Evolutionary conservation across 2,329 filamentous ascomycete genomes (phyloP), one percentile per base, ranked within the genome.

Genomic region (Penicillium decumbens): DNA sequence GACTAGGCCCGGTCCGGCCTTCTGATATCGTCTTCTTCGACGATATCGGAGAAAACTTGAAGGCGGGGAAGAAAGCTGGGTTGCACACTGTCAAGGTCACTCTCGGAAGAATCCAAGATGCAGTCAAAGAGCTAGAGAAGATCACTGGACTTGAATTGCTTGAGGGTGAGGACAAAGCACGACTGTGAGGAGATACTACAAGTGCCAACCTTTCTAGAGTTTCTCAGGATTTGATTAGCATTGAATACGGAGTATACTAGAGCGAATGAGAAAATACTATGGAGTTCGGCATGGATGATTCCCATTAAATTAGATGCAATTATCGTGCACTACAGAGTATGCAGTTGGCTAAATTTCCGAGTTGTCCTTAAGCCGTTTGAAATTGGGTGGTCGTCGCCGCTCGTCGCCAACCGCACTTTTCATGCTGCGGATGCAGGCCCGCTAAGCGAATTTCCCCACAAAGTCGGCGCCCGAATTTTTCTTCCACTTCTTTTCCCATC

Each of bases 21-120:
- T 73, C 74, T 0, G 89, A 96, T 47, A 76, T 96, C 39, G 72
- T 95, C 4, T 98, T 98, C 66, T 72, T 96, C 43, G 93, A 96
- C 67, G 91, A 96, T 62, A 95, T 98, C 67, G 93, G 93, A 1
- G 84, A 91, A 70, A 98, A 98, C 67, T 70, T 97, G 50, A 93
- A 91, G 75, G 85, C 80, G 39, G 93, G 84, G 1, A 87, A 78
- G 70, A 78, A 78, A 42, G 74, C 83, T 20, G 92, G 92, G 0
- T 85, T 97, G 68, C 72, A 78, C 48, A 97, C 92, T 0, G 80
- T 97, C 57, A 95, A 92, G 71, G 93, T 97, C 1, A 75, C 80
- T 7, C 72, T 97, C 25, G 91, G 91, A 1, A 82, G 79, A 67
- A 82, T 87, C 1, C 87, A 81, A 65, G 84, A 91, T 66, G 91